Evolutionary conservation across 2,329 filamentous ascomycete species (phyloP), one percentile per base, ranked within the genome.

Genomic region (Penicillium brasilianum): DNA sequence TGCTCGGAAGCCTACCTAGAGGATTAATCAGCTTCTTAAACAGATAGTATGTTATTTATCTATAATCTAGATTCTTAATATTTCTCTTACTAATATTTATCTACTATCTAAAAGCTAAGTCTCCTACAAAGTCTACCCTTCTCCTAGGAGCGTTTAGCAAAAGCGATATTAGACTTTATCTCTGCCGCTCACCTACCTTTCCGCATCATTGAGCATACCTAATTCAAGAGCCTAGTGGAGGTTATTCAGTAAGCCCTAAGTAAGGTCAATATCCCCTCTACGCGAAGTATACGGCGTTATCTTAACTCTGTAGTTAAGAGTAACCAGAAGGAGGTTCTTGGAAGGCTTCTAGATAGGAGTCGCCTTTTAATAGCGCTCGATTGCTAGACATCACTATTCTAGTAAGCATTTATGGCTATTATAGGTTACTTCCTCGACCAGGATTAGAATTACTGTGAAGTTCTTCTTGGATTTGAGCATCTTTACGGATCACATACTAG

Each of bases 381-480:
- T 57, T 57, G 34, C 34, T 57, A 25, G 55, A 57, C n/a, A 20
- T 36, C 36, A 13, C 55, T 13, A 30, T 51, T 46, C 25, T n/a
- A 30, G 6, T 13, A 57, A 37, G 46, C 11, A 51, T 57, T 52
- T 22, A 57, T 57, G n/a, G 55, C 46, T 25, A 36, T 57, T 20
- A 57, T 18, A 22, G n/a, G 16, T 25, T 44, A 57, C 34, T 57
- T 52, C 46, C 34, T 57, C 16, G 37, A 57, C 18, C 13, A 52
- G 36, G 55, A 57, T 25, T 52, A 18, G 36, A 57, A 57, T 44
- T 57, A 57, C 46, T 43, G n/a, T 44, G n/a, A 57, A 43, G 36
- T 57, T 28, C 46, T 57, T 51, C 55, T 57, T 57, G 11, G 55
- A 28, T 57, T 57, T 44, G 11, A 57, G 22, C 37, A 36, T 22